These are phyloP conservation scores for Trifolium dubium DNA, from an alignment of 306 rosid species.

Conservation along the genomic window DNA sequence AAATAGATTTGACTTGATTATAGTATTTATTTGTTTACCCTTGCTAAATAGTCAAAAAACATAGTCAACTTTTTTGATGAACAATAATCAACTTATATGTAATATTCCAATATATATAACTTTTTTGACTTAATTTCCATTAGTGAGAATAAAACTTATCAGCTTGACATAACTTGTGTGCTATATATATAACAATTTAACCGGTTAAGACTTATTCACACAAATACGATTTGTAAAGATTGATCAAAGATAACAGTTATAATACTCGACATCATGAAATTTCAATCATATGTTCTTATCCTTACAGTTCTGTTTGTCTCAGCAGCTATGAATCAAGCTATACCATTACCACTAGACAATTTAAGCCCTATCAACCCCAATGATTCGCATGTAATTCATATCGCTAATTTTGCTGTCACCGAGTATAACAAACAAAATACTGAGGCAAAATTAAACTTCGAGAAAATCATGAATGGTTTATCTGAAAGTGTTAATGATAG, in stretches of 20 bases:
- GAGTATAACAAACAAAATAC: not conserved
- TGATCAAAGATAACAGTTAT: not conserved
- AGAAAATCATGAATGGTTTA: not conserved
- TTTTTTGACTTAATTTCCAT: too few species aligned
- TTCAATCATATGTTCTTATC: not conserved
- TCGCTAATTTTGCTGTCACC: not conserved
- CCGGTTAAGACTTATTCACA: not conserved
- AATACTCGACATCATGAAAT: not conserved
- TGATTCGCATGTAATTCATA: not conserved
- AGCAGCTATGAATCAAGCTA: not conserved
- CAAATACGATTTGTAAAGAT: too few species aligned
- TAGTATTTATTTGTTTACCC: too few species aligned
- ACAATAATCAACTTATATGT: too few species aligned
- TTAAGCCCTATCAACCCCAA: not conserved
- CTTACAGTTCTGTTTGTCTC: not conserved
- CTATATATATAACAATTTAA: too few species aligned
- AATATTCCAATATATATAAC: too few species aligned
- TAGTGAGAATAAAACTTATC: too few species aligned
- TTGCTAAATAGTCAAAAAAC: too few species aligned
- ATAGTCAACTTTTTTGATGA: too few species aligned
- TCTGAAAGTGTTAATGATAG: not conserved
- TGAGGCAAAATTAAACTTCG: not conserved
- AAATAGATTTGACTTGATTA: too few species aligned
- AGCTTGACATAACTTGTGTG: too few species aligned
- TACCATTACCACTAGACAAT: not conserved